Base-by-base conservation (phyloP, 1,139 yeast species). In the Pichia sp. region DNA sequence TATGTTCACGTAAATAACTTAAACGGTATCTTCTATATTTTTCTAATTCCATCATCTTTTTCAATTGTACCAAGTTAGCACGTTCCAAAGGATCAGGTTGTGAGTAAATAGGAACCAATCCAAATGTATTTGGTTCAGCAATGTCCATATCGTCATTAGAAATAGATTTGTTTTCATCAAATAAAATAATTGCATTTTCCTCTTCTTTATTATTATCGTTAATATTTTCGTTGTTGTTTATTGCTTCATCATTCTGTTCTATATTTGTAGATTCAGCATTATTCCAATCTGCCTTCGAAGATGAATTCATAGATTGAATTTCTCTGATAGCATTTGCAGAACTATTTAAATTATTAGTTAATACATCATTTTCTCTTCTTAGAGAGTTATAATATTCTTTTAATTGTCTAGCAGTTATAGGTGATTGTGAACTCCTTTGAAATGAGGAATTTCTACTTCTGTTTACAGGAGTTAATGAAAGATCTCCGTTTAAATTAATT, bases 21-120 rank as follows among this genome's bases (percentile, higher is more conserved):
- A 54, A 24, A 37, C 58, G 49, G 11, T 55, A 48, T 33, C 49
- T 54, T 27, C 55, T 49, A 40, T 59, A 59, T 33, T 50, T 50
- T 25, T 60, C 61, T n/a, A 55, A 37, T 25, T 58, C 57, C 59
- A 59, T 56, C 49, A 57, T 49, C 39, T 53, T 57, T 30, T 59
- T 58, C 25, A 60, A 39, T 25, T 54, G 52, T 20, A 60, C 52
- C 27, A 60, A 42, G 31, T 55, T 51, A 2, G 62, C 56, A 30
- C 64, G 48, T 38, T 57, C 62, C 13, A 55, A 32, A 8, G 62
- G 61, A 39, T 60, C 60, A 11, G 50, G 47, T 23, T 35, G 40
- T 10, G 36, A 33, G 16, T 22, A 34, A 4, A 52, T 47, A 11
- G 49, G 50, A 15, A 51, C 41, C 6, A 47, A 23, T 3, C 41